Base-by-base conservation (phyloP, 495 filamentous ascomycete species). In the Penicillium robsamsonii region DNA sequence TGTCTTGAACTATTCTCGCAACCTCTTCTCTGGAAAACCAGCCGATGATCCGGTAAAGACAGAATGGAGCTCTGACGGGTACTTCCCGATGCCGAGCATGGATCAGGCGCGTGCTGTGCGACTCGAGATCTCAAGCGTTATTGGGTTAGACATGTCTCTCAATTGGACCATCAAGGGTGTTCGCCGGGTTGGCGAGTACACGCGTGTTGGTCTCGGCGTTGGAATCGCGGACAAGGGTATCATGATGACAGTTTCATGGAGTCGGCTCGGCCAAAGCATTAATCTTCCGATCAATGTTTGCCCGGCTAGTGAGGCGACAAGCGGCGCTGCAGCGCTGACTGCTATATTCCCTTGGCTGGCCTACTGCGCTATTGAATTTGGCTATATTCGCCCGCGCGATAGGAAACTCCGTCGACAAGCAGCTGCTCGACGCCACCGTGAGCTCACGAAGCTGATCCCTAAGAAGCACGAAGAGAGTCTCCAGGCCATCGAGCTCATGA, bases 401-500 rank as follows among this genome's bases (percentile, higher is more conserved):
- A 64, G 70, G 33, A 71, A 68, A 30, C 62, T 67, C 22, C 70
- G 70, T 45, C 69, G 64, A 11, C 65, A 70, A 35, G 63, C 70
- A 18, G 60, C 70, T 27, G 70, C 72, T 17, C 65, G 64, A 25
- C 69, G 64, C 50, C 73, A 78, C 46, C 71, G 73, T 12, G 65
- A 73, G 22, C 52, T 79, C 20, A 75, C 69, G 41, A 72, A 72
- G 37, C 61, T 73, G 43, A 64, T 84, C 8, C 71, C 74, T 0
- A 63, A 74, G 55, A 74, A 73, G 42, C 68, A 70, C 3, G 68
- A 67, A 5, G 79, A 83, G 48, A 83, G 81, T 35, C 69, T 71
- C 46, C 75, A 83, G 55, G 73, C 81, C 27, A 79, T 79, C 42
- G 73, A 75, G 48, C 60, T 85, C 35, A 80, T 86, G 74, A 57